Evolutionary conservation across 176 grass and related monocot genomes (phyloP), one percentile per base, ranked within the genome.

Genomic region (Raddia distichophylla): DNA sequence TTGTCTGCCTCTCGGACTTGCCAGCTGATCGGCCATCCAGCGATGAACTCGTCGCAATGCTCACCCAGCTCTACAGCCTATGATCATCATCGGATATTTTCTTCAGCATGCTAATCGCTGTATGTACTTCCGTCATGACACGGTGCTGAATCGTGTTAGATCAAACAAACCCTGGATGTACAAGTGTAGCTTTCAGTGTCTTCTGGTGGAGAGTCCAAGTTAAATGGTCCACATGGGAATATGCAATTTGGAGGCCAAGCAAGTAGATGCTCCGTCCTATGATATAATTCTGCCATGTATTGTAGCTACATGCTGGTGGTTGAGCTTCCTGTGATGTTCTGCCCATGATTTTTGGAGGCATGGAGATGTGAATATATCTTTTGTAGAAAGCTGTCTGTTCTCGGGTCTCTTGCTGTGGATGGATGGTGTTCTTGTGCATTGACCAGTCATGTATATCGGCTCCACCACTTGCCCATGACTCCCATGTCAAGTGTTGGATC

Each of bases 31-130:
- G 97, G 37, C 93, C 97, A 43, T 96, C 97, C 50, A 99, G 97
- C 17, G 97, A 99, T 40, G 97, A 99, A 76, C 93, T 99, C 10
- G 93, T 93, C 1, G 74, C 89, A 0, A 99, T 99, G 97, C 91
- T 99, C 43, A 89, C 56, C 48, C 93, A 99, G 82, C 93, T 94
- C 59, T 89, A 96, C 81, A 94, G 85, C 83, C 85, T 89, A 48
- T 99, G 57, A 77, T 60, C 68, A 34, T 70, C 50, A 4, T 58
- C 2, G 5, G 8, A 10, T 13, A 1, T 14, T 74, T 72, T 63
- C 64, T 20, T 62, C 18, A 44, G 44, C 13, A 1, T 17, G 3
- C 7, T 51, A 58, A 74, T 43, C 7, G 49, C 22, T 1, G 3
- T 44, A 47, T 75, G 60, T 15, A 51, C 64, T 72, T 85, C 15